A percentile compares a stretch with the other conserved stretches of the same genome.
Conservation (phyloP, 345 rosid species). For the Hibiscus syriacus region DNA sequence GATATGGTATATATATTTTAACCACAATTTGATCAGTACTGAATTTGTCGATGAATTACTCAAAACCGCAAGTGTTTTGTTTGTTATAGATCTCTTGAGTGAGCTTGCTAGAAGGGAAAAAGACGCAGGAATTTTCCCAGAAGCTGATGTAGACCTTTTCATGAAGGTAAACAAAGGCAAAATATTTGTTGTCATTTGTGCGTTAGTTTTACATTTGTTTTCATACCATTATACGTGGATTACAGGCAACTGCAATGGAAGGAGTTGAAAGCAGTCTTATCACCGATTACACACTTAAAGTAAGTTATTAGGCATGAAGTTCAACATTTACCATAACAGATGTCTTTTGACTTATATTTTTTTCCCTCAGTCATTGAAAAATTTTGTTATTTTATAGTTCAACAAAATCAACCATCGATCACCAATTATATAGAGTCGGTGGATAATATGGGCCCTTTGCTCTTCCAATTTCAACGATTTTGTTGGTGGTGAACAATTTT, state of each 20-base stretch:
- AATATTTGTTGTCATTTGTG: too few relatives aligned
- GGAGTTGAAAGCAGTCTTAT: conserved; percentile 71
- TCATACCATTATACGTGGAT: too few relatives aligned
- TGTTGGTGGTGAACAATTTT: too few relatives aligned
- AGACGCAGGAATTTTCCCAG: conserved; percentile 70
- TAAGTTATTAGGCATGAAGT: conserved; percentile 16
- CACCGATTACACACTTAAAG: conserved; percentile 88
- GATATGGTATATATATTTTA: background rate
- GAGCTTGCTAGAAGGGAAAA: conserved; percentile 80
- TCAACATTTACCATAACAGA: too few relatives aligned
- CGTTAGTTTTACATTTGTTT: too few relatives aligned
- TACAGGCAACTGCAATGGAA: conserved; percentile 67
- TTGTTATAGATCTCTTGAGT: conserved; percentile 45
- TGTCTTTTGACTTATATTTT: too few relatives aligned
- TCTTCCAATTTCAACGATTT: background rate
- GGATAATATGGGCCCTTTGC: too few relatives aligned
- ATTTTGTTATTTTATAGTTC: too few relatives aligned
- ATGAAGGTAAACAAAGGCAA: conserved; percentile 46
- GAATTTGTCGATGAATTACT: background rate
- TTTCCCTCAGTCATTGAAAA: too few relatives aligned
- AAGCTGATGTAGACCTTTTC: conserved; percentile 79
- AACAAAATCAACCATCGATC: too few relatives aligned
- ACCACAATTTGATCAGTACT: background rate
- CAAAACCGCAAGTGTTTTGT: background rate
- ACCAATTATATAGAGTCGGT: too few relatives aligned